These are phyloP conservation scores for Sechiopsis laciniata DNA, from an alignment of 306 rosid genomes.

Conservation along the genomic window DNA sequence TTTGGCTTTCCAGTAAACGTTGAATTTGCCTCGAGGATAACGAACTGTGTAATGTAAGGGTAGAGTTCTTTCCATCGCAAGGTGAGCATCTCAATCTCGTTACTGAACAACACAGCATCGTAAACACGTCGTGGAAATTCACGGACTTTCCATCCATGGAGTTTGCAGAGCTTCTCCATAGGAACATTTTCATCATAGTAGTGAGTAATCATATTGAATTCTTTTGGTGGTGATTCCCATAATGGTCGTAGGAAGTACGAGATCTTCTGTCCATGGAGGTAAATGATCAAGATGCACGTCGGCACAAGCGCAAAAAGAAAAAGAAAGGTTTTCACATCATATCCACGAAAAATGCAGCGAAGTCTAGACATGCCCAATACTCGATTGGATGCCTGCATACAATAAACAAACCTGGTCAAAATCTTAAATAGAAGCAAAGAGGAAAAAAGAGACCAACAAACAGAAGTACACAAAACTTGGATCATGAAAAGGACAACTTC, in stretches of 20 bases:
- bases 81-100: conserved; percentile 81
- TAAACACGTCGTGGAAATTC: conserved; percentile 91
- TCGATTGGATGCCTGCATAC: conserved; percentile 71
- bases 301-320: conserved; percentile 69
- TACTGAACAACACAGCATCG: conserved; percentile 94
- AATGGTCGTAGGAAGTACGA: conserved; percentile 93
- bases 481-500: background rate
- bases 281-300: conserved; percentile 57
- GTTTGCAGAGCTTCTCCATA: conserved; percentile 81
- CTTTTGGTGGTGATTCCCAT: conserved; percentile 91
- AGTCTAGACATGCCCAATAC: conserved; percentile 69
- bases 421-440: background rate
- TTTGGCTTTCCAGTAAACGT: conserved; percentile 80
- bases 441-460: conserved; percentile 12
- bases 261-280: conserved; percentile 90
- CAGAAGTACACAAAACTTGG: background rate
- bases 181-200: conserved; percentile 82
- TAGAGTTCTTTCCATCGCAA: conserved; percentile 88
- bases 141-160: conserved; percentile 93
- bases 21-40: conserved; percentile 88
- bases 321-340: conserved; percentile 70
- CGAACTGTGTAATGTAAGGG: conserved; percentile 80
- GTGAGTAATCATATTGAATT: conserved; percentile 77
- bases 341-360: conserved; percentile 85
- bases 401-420: conserved; percentile 23